Evolutionary conservation across 1,284 basidiomycete genomes (phyloP).

Genomic region (Ceratobasidium sp.): DNA sequence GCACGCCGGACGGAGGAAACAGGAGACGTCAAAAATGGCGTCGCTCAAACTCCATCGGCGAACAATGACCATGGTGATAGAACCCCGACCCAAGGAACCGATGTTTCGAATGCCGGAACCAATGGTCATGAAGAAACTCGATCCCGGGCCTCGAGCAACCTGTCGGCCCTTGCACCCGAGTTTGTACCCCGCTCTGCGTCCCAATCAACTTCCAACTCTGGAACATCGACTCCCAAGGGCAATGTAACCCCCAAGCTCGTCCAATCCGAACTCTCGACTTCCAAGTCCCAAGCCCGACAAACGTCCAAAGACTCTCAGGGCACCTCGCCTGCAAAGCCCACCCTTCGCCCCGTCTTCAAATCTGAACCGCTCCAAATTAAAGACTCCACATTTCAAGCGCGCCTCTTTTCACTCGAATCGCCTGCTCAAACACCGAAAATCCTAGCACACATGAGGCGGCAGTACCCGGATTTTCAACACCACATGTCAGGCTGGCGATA

Average conservation of each 20-base stretch:
- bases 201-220: not conserved
- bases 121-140: not conserved
- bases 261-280: not conserved
- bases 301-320: not conserved
- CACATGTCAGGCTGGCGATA: slow-evolving; percentile 76
- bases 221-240: not conserved
- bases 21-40: too few species aligned
- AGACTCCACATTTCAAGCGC: slow-evolving; percentile 68
- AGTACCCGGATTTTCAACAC: slow-evolving; percentile 64
- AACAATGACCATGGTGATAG: not conserved
- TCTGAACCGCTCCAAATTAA: slow-evolving; percentile 75
- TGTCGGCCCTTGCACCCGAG: slow-evolving; percentile 23
- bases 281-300: not conserved
- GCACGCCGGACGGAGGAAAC: not conserved
- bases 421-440: slow-evolving; percentile 56
- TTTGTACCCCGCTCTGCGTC: slow-evolving; percentile 23
- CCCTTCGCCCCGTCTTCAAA: slow-evolving; percentile 55
- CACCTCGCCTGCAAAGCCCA: not conserved
- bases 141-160: not conserved
- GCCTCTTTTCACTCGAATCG: slow-evolving; percentile 59
- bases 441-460: slow-evolving; percentile 59
- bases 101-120: not conserved
- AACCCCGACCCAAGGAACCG: not conserved
- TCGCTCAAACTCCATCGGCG: too few species aligned
- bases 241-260: not conserved